These are phyloP conservation scores for Barbarea vulgaris DNA, from an alignment of 345 rosid species.

Conservation along the genomic window DNA sequence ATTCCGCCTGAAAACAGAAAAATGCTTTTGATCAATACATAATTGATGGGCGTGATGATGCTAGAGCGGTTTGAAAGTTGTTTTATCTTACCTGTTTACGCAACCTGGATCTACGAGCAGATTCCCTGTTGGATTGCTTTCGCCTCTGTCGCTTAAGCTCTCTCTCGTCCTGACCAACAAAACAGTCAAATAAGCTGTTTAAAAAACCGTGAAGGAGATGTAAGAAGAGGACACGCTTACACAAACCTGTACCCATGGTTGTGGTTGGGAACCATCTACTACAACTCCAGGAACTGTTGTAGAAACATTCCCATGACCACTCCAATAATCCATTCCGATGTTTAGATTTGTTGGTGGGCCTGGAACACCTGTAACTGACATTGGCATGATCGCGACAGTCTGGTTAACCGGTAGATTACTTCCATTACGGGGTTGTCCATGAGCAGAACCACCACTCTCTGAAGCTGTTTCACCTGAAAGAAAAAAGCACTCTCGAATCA, in stretches of 20 bases:
- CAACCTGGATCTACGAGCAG: constrained; percentile 93
- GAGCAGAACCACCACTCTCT: constrained; percentile 68
- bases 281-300: constrained; percentile 66
- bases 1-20: constrained; percentile 69
- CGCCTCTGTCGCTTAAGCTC: constrained; percentile 92
- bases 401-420: constrained; percentile 57
- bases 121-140: constrained; percentile 95
- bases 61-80: background rate
- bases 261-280: constrained; percentile 67
- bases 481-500: constrained; percentile 16
- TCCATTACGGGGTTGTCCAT: constrained; percentile 66
- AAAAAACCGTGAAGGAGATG: background rate
- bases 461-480: constrained; percentile 62
- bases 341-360: constrained; percentile 92
- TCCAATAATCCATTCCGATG: constrained; percentile 98
- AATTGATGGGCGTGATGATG: constrained; percentile 12
- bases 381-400: constrained; percentile 56
- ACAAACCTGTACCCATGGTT: constrained; percentile 81
- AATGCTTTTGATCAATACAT: constrained; percentile 4
- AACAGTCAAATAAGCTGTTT: constrained; percentile 3
- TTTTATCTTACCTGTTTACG: constrained; percentile 78
- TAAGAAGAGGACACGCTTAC: background rate
- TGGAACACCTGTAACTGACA: constrained; percentile 61
- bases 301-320: constrained; percentile 75
- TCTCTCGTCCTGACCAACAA: constrained; percentile 72